Evolutionary conservation across 202 grass and related monocot species (phyloP).

Genomic region (Digitaria exilis): DNA sequence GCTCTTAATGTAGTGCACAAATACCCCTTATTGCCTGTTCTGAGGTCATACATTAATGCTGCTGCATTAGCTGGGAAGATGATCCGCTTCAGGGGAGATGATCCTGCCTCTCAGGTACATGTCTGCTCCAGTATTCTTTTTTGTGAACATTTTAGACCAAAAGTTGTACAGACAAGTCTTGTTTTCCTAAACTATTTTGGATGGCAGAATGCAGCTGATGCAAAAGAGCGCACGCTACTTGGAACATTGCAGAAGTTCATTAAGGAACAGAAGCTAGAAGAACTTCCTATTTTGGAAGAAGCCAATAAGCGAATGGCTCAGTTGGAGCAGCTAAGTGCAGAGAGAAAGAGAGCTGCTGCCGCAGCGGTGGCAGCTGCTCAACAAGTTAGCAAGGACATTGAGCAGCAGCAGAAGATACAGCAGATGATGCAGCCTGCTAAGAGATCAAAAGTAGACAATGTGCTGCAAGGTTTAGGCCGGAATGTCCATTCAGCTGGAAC

Average conservation of each 20-base stretch:
- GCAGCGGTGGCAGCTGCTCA: conserved; percentile 34
- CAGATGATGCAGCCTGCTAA: conserved; percentile 24
- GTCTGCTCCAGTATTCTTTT: conserved; percentile 20
- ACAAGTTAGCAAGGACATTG: conserved; percentile 45
- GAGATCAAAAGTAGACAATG: conserved; percentile 24
- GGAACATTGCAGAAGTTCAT: conserved; percentile 54
- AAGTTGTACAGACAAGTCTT: neutral
- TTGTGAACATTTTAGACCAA: neutral
- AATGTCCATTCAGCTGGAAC: neutral
- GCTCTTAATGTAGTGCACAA: conserved; percentile 50
- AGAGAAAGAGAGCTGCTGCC: conserved; percentile 43
- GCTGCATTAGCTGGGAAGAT: conserved; percentile 51
- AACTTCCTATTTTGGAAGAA: conserved; percentile 45
- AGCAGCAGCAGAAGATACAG: conserved; percentile 6
- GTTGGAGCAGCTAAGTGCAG: conserved; percentile 37
- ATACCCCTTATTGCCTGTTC: conserved; percentile 46
- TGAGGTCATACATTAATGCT: conserved; percentile 48
- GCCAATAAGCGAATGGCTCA: conserved; percentile 37
- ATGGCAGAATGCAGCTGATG: conserved; percentile 37
- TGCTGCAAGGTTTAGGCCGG: conserved; percentile 11
- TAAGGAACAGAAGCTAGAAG: conserved; percentile 47
- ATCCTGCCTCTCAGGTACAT: conserved; percentile 43
- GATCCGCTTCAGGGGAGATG: conserved; percentile 43
- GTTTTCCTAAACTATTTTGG: conserved; percentile 19
- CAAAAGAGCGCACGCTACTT: conserved; percentile 45